These are phyloP conservation scores for Neurospora sublineolata DNA, from an alignment of 495 filamentous ascomycete species.

Conservation along the genomic window DNA sequence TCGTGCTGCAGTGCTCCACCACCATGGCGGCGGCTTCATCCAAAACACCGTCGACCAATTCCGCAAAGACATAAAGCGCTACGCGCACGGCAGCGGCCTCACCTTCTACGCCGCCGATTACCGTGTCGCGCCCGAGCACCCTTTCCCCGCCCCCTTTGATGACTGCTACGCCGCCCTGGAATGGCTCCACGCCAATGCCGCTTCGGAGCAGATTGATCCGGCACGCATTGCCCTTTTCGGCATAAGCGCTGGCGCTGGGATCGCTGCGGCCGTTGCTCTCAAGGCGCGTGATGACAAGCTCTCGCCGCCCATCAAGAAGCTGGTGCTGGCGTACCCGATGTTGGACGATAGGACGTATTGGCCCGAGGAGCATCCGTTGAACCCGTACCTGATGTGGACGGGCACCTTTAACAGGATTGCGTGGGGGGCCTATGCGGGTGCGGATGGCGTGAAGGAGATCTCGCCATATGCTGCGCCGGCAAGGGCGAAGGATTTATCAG, in stretches of 20 bases:
- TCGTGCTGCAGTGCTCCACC: constrained; percentile 21
- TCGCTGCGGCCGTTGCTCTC: constrained; percentile 24
- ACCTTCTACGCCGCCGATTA: constrained; percentile 28
- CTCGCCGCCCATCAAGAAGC: constrained; percentile 16
- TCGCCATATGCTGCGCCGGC: constrained; percentile 30
- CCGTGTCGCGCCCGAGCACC: constrained; percentile 31
- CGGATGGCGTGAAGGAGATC: constrained; percentile 7
- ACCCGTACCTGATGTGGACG: constrained; percentile 24
- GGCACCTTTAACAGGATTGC: constrained; percentile 20
- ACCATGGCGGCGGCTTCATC: constrained; percentile 32
- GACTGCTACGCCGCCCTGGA: constrained; percentile 24
- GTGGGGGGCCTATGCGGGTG: constrained; percentile 23
- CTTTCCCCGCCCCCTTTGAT: constrained; percentile 20
- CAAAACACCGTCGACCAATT: constrained; percentile 16
- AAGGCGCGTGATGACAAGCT: constrained; percentile 22
- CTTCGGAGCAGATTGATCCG: constrained; percentile 24
- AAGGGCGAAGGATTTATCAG: constrained; percentile 18
- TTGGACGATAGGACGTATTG: constrained; percentile 27
- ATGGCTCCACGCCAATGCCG: constrained; percentile 19
- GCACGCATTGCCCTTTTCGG: constrained; percentile 26
- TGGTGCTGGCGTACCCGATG: constrained; percentile 30
- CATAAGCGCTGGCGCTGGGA: constrained; percentile 28
- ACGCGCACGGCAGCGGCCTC: constrained; percentile 11
- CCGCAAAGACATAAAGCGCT: constrained; percentile 7
- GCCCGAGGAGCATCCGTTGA: constrained; percentile 13